phyloP scores from a whole-genome alignment of 2,329 filamentous ascomycete species.

The Paraconiothyrium sp. region DNA sequence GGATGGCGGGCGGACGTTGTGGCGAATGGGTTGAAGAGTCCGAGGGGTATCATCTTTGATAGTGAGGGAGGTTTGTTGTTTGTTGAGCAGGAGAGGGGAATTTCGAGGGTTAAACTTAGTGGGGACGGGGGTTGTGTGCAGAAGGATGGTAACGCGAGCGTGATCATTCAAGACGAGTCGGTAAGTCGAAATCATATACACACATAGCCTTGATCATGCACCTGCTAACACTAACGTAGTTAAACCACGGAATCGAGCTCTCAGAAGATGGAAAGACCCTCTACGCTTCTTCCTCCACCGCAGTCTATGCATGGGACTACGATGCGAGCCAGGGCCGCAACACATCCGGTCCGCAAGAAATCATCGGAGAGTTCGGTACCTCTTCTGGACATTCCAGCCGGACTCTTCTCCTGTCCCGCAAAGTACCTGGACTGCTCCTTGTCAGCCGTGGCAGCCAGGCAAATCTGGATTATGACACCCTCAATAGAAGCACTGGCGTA shows the following conservation, averaged over 20 bases:
- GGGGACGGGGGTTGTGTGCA: constrained; percentile 42
- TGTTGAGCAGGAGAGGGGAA: constrained; percentile 54
- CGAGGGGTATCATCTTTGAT: constrained; percentile 61
- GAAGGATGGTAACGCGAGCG: constrained; percentile 31
- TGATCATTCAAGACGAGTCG: constrained; percentile 37
- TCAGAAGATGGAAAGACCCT: constrained; percentile 60
- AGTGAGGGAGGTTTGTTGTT: constrained; percentile 59
- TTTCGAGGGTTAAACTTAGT: constrained; percentile 51
- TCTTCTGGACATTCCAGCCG: constrained; percentile 69
- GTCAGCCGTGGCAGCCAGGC: constrained; percentile 71
- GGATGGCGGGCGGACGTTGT: constrained; percentile 57
- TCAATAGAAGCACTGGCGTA: constrained; percentile 63
- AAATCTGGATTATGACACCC: constrained; percentile 69
- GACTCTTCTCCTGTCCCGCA: constrained; percentile 70
- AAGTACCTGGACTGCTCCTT: constrained; percentile 66
- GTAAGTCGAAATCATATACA: constrained; percentile 32
- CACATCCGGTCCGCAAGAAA: constrained; percentile 59
- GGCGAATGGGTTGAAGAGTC: constrained; percentile 55
- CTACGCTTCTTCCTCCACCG: constrained; percentile 65
- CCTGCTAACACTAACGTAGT: constrained; percentile 26
- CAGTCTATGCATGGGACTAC: constrained; percentile 74
- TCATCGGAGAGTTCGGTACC: constrained; percentile 70
- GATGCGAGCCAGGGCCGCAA: constrained; percentile 59
- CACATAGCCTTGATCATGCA: too few relatives aligned
- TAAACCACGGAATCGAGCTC: constrained; percentile 64